These are phyloP conservation scores for Gigaspora rosea DNA, from an alignment of 192 early-diverging fungal species.

Conservation along the genomic window DNA sequence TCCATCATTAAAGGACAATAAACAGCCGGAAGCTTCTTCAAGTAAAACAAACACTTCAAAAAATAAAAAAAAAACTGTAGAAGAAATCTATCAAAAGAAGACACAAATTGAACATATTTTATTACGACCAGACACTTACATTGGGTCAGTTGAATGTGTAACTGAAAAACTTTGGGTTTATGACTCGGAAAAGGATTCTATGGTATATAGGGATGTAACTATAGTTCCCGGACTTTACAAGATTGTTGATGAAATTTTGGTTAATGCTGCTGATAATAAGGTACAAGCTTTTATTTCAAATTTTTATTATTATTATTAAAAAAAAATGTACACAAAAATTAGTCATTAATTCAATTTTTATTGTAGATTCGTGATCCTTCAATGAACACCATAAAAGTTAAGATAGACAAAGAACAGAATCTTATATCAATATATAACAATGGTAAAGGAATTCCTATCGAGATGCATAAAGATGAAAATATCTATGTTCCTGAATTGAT, in stretches of 20 bases:
- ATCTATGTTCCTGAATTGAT: conserved; percentile 97
- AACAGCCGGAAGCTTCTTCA: no score
- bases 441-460: conserved; percentile 92
- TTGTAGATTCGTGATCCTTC: conserved; percentile 75
- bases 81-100: conserved; percentile 95
- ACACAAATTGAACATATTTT: conserved; percentile 95
- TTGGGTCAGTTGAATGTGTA: conserved; percentile 85
- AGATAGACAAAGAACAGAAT: conserved; percentile 79
- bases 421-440: conserved; percentile 91
- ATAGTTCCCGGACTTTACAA: conserved; percentile 94
- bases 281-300: conserved; percentile 35
- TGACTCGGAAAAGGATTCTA: conserved; percentile 62
- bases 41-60: neutral
- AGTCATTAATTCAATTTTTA: neutral
- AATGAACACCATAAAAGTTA: conserved; percentile 87
- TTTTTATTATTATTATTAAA: neutral
- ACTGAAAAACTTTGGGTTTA: conserved; percentile 87
- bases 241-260: conserved; percentile 98
- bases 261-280: conserved; percentile 96
- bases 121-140: conserved; percentile 94
- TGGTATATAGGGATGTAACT: conserved; percentile 62
- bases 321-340: neutral
- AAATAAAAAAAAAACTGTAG: conserved; percentile 52
- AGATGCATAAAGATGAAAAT: conserved; percentile 86
- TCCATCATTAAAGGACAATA: no score